A percentile compares a stretch with the other conserved stretches of the same genome.
Evolutionary conservation across 164 flowering plant species (phyloP).

Genomic region (Umbellularia californica): DNA sequence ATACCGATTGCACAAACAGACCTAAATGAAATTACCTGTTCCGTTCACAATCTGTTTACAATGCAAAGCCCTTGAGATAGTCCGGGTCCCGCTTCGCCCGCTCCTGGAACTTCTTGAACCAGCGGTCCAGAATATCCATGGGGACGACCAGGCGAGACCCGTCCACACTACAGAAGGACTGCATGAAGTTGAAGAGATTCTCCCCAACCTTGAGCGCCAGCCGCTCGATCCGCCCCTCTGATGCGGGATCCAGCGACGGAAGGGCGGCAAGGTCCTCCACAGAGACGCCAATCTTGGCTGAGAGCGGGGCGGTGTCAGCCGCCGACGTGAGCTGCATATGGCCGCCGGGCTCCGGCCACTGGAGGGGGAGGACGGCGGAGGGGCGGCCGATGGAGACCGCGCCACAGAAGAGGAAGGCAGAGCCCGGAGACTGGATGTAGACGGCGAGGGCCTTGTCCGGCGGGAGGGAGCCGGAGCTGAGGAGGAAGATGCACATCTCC

Average conservation of each 20-base stretch:
- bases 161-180: conserved; percentile 89
- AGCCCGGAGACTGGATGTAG: conserved; percentile 91
- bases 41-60: conserved; percentile 20
- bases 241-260: conserved; percentile 67
- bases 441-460: conserved; percentile 92
- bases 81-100: conserved; percentile 88
- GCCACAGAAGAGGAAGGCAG: conserved; percentile 76
- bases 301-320: conserved; percentile 45
- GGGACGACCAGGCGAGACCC: conserved; percentile 82
- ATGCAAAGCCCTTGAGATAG: conserved; percentile 71
- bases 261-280: conserved; percentile 74
- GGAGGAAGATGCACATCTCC: conserved; percentile 81
- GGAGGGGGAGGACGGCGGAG: conserved; percentile 83
- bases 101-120: conserved; percentile 99
- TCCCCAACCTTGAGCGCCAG: conserved; percentile 93
- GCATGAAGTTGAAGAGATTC: conserved; percentile 96
- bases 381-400: conserved; percentile 84
- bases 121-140: conserved; percentile 82
- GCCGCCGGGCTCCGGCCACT: conserved; percentile 84
- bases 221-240: conserved; percentile 62
- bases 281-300: conserved; percentile 93
- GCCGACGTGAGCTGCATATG: conserved; percentile 44
- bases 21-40: too few relatives aligned
- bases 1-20: too few relatives aligned
- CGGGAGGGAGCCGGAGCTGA: conserved; percentile 75